Evolutionary conservation across 768 basidiomycete species (phyloP), one percentile per base, ranked within the genome.

Genomic region (Phaffia tasmanica): DNA sequence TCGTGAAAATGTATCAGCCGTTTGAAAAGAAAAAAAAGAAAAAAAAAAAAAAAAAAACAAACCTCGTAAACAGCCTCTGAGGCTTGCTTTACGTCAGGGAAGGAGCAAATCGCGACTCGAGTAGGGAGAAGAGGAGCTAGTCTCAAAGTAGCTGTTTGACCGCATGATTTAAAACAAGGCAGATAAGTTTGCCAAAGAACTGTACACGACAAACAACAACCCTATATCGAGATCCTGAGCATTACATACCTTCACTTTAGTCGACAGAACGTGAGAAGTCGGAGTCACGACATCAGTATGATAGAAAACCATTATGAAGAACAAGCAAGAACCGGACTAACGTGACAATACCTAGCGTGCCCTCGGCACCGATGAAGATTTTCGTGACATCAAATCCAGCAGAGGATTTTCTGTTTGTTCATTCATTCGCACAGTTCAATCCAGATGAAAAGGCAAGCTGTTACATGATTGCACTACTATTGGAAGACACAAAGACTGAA

Each of bases 351-450:
- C 67, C 71, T 3, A 72, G 66, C 0, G 71, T 72, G 11, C 71
- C 71, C 23, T 92, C 90, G 2, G 88, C 88, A 4, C 90, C 90
- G 57, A 92, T 86, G 77, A 92, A 64, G 14, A 69, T 75, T 74
- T 92, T 92, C 0, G 88, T 91, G 1, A 82, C 81, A 72, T 93
- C 91, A 72, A 87, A 92, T 0, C 91, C 91, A 0, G 88, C 87
- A 0, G 89, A 82, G 3, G 88, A 90, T 74, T 95, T 93, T 57
- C 88, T 57, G 11, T 15, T 9, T 18, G 14, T 25, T 15, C 4
- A 54, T n/a, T 54, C 16, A 18, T n/a, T 27, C 53, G 8, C 53
- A 27, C 8, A 4, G 8, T 54, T 8, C 4, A 54, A 54, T 4
- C 4, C 53, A 27, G 27, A 8, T 16, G 53, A 5, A 8, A 54